Base-by-base conservation (phyloP, 2,329 filamentous ascomycete genomes). In the Colletotrichum cereale region DNA sequence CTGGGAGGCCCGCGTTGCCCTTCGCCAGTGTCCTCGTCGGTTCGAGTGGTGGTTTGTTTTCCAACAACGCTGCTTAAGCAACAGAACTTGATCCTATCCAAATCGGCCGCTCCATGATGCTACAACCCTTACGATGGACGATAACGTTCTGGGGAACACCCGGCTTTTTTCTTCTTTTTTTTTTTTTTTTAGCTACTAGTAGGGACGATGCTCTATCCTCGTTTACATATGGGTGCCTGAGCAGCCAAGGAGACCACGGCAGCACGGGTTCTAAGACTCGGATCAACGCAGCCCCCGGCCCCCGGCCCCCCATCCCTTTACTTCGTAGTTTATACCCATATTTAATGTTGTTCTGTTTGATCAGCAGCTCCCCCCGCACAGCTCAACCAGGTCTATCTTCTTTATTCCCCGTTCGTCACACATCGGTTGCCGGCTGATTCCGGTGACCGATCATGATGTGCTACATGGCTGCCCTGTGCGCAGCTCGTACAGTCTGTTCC, bases 401-500 rank as follows among this genome's bases (percentile, higher is more conserved):
- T 36, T 55, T 24, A 24, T 55, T 36, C 31, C 52, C 11, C 5
- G 31, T 21, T 21, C 11, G 52, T 36, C 10, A 11, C 52, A 21
- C 29, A 61, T n/a, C 42, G 31, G 6, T 47, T 18, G 34, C 21
- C 12, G 36, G 53, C 57, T 24, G 18, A 29, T 12, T 47, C 21
- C 36, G 29, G 29, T 26, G 29, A 34, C 42, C 29, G 42, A 44
- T 12, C 16, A 18, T 29, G 58, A 61, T 38, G 29, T 29, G 58
- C 36, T 38, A 8, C 42, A 34, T 24, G n/a, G 58, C 29, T 36
- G 42, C 29, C 31, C 52, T 10, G 57, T 62, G 68, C 68, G 42
- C 53, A 69, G 40, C 38, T 40, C 40, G 24, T 44, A 38, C 18
- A 38, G 44, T 47, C 53, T 36, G 36, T 70, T 61, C 53, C 69